Percentiles rank a stretch among this genome's conserved stretches.
Evolutionary conservation across 371 early-diverging fungal genomes (phyloP).

Genomic region (Phascolomyces articulosus): DNA sequence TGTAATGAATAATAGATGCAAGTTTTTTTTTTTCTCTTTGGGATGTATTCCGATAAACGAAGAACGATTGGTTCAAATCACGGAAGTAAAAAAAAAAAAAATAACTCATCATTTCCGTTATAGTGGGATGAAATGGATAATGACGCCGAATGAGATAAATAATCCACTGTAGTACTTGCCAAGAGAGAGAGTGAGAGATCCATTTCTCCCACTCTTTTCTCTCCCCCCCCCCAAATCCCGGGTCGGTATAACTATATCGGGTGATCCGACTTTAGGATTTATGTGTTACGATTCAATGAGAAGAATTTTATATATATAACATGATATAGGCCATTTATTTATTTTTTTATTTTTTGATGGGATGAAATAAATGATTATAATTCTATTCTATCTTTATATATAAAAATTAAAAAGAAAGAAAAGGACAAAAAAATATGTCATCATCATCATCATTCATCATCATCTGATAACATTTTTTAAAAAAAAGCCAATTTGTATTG

Average conservation of each 20-base stretch:
- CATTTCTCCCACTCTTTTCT: too few relatives aligned
- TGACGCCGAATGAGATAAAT: constrained; percentile 6
- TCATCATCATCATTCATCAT: too few relatives aligned
- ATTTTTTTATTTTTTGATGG: background rate
- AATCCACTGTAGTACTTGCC: too few relatives aligned
- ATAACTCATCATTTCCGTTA: too few relatives aligned
- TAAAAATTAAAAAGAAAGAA: too few relatives aligned
- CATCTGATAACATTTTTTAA: too few relatives aligned
- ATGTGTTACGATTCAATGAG: constrained; percentile 4
- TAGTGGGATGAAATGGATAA: background rate
- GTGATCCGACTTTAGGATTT: constrained; percentile 2
- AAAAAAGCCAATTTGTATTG: too few relatives aligned
- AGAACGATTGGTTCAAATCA: constrained; percentile 2
- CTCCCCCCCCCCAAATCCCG: background rate
- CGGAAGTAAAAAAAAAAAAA: background rate
- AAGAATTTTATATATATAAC: too few relatives aligned
- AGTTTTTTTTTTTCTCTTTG: background rate
- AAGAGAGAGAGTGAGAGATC: too few relatives aligned
- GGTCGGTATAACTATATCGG: constrained; percentile 1
- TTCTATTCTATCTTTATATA: too few relatives aligned
- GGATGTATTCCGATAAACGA: background rate
- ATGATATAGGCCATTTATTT: too few relatives aligned
- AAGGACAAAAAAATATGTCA: too few relatives aligned
- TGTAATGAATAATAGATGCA: background rate
- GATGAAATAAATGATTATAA: background rate